Evolutionary conservation across 106 monocot genomes (phyloP).

Genomic region (Phalaenopsis equestris): DNA sequence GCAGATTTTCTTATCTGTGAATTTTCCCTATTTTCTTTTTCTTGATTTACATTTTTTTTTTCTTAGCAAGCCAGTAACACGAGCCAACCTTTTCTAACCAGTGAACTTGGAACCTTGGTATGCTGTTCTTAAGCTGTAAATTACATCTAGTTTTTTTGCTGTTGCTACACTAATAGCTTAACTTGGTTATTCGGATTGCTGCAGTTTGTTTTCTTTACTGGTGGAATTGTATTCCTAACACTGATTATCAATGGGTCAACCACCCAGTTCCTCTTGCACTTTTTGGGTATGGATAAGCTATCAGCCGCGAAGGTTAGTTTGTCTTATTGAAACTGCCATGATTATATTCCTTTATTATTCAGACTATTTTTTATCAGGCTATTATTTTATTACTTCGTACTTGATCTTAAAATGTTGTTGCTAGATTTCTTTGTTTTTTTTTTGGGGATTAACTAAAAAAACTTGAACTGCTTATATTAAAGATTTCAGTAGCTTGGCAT

Average conservation of each 20-base stretch:
- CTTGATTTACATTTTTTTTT: not conserved
- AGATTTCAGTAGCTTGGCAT: not conserved
- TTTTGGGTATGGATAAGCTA: conserved; percentile 72
- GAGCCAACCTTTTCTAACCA: conserved; percentile 35
- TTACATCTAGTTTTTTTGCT: not conserved
- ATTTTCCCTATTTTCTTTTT: not conserved
- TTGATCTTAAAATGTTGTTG: not conserved
- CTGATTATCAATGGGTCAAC: conserved; percentile 91
- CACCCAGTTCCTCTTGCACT: conserved; percentile 72
- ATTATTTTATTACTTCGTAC: not conserved
- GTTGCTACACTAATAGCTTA: not conserved
- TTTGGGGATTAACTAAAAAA: not conserved
- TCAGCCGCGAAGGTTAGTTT: conserved; percentile 70
- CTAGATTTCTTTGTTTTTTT: not conserved
- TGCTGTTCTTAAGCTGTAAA: conserved; percentile 11
- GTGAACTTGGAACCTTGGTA: conserved; percentile 88
- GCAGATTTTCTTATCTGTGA: not conserved
- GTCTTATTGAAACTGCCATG: not conserved
- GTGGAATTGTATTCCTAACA: conserved; percentile 89
- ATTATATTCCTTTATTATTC: not conserved
- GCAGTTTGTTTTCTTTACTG: conserved; percentile 99
- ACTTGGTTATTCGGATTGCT: not conserved
- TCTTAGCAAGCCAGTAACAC: conserved; percentile 60
- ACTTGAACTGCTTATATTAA: not conserved
- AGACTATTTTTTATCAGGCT: not conserved